Evolutionary conservation across 169 alveolate species (phyloP).

Genomic region (Eimeria tenella): DNA sequence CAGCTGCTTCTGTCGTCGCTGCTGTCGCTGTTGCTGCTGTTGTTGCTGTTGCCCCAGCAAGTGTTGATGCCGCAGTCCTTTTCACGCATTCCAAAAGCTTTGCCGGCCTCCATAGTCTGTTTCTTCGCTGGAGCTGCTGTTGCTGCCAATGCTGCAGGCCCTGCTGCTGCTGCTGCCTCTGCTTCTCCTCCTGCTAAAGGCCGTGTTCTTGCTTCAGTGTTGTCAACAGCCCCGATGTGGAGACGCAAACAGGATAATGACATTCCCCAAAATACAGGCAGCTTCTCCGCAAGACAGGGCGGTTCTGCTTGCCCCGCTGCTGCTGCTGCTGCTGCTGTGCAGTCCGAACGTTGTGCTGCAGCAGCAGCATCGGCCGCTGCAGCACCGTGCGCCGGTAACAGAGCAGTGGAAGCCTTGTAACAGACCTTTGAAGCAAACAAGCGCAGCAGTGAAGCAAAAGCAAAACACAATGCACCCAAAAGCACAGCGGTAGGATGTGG

Average conservation of each 20-base stretch:
- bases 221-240: not conserved
- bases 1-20: slow-evolving; percentile 13
- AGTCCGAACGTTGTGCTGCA: not conserved
- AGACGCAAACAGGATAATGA: slow-evolving; percentile 22
- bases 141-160: slow-evolving; percentile 17
- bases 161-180: slow-evolving; percentile 44
- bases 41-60: not conserved
- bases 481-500: not conserved
- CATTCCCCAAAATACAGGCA: not conserved
- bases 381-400: not conserved
- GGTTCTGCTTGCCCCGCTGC: not conserved
- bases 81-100: not conserved
- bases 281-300: not conserved
- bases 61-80: slow-evolving; percentile 9
- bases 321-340: slow-evolving; percentile 32
- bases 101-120: not conserved
- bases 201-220: not conserved
- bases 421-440: not conserved
- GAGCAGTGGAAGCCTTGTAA: not conserved
- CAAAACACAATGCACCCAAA: not conserved
- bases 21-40: slow-evolving; percentile 13
- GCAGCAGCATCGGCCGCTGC: slow-evolving; percentile 1
- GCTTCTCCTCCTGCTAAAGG: not conserved
- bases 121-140: not conserved
- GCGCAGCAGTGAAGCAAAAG: not conserved